phyloP scores from a whole-genome alignment of 208 protist genomes.

The Leishmania turanica region DNA sequence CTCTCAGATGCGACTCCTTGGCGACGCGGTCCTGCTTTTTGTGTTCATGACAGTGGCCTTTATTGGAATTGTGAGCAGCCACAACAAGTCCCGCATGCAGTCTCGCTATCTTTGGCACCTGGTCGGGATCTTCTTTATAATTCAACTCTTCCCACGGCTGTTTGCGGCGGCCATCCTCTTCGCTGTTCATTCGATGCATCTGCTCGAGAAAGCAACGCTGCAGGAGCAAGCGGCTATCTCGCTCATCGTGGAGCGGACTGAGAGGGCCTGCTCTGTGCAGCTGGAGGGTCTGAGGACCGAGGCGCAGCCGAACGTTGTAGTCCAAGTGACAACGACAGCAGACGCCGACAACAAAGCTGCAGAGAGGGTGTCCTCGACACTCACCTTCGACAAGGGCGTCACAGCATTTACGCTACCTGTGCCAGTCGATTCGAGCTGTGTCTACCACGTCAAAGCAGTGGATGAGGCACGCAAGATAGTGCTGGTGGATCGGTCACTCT shows the following conservation, averaged over 20 bases:
- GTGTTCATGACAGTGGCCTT: slow-evolving; percentile 61
- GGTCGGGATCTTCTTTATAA: slow-evolving; percentile 67
- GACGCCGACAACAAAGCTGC: not conserved
- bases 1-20: slow-evolving; percentile 66
- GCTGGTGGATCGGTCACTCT: slow-evolving; percentile 49
- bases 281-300: slow-evolving; percentile 50
- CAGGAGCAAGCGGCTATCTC: slow-evolving; percentile 53
- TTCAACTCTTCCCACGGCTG: slow-evolving; percentile 74
- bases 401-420: slow-evolving; percentile 47
- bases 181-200: slow-evolving; percentile 55
- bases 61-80: slow-evolving; percentile 56
- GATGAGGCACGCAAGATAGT: slow-evolving; percentile 54
- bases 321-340: slow-evolving; percentile 42
- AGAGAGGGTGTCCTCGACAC: slow-evolving; percentile 31
- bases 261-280: slow-evolving; percentile 28
- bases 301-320: slow-evolving; percentile 36
- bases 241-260: slow-evolving; percentile 43
- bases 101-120: slow-evolving; percentile 55
- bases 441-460: slow-evolving; percentile 58
- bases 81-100: slow-evolving; percentile 62
- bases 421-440: slow-evolving; percentile 10
- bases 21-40: slow-evolving; percentile 64
- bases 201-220: slow-evolving; percentile 49
- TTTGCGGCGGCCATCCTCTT: slow-evolving; percentile 76
- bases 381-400: slow-evolving; percentile 70